Base-by-base conservation (phyloP, 495 filamentous ascomycete genomes). In the Amphirosellinia nigrospora region DNA sequence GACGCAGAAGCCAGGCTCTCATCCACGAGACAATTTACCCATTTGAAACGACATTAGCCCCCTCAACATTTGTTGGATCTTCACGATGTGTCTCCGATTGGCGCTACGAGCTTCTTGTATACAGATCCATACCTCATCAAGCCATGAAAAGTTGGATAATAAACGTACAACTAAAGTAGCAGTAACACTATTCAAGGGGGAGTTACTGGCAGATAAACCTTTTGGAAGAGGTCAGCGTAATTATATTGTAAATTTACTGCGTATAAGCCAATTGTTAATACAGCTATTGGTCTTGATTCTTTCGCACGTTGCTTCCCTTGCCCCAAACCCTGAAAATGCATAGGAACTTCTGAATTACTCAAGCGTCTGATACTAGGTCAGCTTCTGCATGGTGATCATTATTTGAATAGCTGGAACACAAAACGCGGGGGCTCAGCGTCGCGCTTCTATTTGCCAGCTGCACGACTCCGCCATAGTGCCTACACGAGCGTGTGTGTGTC, bases 361-460 rank as follows among this genome's bases (percentile, higher is more conserved):
- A 59, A 46, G 52, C 26, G 26, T 30, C 23, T 16, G 26, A 30
- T 15, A 19, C 21, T 53, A 11, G 39, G 32, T 28, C 32, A 65
- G n/a, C 26, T 39, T 26, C 30, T 43, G 56, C 34, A 38, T 23
- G 56, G 15, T 26, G 56, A 60, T 60, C 56, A 60, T 26, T 61
- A 41, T 39, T 61, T 61, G n/a, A 39, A 43, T 68, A 43, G 66
- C 66, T 62, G 66, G 45, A 34, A 62, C 66, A 59, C 66, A 69
- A 48, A 69, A 62, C 55, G 66, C 66, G 56, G 66, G 66, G 66
- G 56, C 1, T 45, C 23, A n/a, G 30, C 8, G 15, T 39, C 10
- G 66, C 39, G 7, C 53, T 69, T 62, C 66, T 62, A 69, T 69
- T 69, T 58, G 66, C 8, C 45, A 16, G 43, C 16, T 28, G 19